Evolutionary conservation across 108 stramenopile genomes (phyloP).

Genomic region (Skeletonema tropicum): DNA sequence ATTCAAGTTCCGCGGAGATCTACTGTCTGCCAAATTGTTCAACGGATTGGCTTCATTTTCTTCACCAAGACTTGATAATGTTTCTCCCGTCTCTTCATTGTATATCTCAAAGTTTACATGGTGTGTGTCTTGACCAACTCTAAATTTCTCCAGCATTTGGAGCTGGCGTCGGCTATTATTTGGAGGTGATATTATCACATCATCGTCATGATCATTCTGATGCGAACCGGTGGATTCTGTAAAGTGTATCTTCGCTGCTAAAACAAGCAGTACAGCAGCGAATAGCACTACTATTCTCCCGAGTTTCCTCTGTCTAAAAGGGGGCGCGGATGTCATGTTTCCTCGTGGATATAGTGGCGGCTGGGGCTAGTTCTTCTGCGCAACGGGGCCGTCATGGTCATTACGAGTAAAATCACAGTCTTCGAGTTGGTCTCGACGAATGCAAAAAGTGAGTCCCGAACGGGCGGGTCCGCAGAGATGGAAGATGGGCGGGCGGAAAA

Average conservation of each 20-base stretch:
- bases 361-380: background rate
- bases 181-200: background rate
- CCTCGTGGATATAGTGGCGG: background rate
- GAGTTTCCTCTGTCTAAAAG: background rate
- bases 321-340: background rate
- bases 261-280: background rate
- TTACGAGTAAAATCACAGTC: too few relatives aligned
- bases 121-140: background rate
- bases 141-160: background rate
- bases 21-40: slow-evolving; percentile 21
- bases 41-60: slow-evolving; percentile 19
- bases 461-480: too few relatives aligned
- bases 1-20: background rate
- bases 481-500: too few relatives aligned
- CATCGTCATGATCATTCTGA: background rate
- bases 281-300: background rate
- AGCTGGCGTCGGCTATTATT: background rate
- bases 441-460: too few relatives aligned
- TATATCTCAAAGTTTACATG: background rate
- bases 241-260: background rate
- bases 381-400: too few relatives aligned
- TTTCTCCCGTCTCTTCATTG: slow-evolving; percentile 3
- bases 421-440: too few relatives aligned
- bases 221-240: background rate
- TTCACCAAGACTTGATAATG: slow-evolving; percentile 2